Evolutionary conservation across 352 stramenopile species (phyloP), one percentile per base, ranked within the genome.

Genomic region (Globisporangium okanoganense): DNA sequence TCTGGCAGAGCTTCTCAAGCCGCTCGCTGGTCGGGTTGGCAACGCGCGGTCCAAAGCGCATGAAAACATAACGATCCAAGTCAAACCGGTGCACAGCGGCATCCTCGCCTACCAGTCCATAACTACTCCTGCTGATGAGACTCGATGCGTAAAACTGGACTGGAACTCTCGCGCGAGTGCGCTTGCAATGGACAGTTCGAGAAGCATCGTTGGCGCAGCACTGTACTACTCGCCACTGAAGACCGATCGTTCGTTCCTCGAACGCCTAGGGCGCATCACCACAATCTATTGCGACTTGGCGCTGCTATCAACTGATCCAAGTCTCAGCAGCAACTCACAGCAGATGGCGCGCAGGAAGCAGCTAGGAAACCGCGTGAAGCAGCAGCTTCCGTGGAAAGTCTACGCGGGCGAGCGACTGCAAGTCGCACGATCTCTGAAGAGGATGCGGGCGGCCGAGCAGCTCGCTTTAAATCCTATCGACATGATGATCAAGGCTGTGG

Each of bases 301-400:
- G 16, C 27, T 38, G 9, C 4, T 16, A n/a, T 31, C 50, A 16
- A n/a, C n/a, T n/a, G 40, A 48, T 18, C 14, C 50, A 49, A 58
- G 51, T 44, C 36, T 4, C 20, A 58, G 13, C 24, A 22, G 3
- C 9, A 44, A 27, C 18, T 54, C 16, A 5, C 43, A 45, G 16
- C 43, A 45, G 12, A 14, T 33, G 14, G 12, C 9, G 5, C 50
- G 54, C 14, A 57, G 54, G 10, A 62, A 53, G 18, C 45, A 59
- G 8, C 18, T 47, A 14, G 48, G 60, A 5, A 49, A n/a, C 13
- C 51, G 31, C 2, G 40, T 56, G 27, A 73, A 73, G 5, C 79
- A 84, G 41, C 73, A 79, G 29, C 58, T 91, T 1, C 63, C 72
- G 4, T 91, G 82, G 82, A 91, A 89, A 20, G 59, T 83, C 33